Evolutionary conservation across 1,284 basidiomycete genomes (phyloP).

Genomic region (Amylostereum chailletii): DNA sequence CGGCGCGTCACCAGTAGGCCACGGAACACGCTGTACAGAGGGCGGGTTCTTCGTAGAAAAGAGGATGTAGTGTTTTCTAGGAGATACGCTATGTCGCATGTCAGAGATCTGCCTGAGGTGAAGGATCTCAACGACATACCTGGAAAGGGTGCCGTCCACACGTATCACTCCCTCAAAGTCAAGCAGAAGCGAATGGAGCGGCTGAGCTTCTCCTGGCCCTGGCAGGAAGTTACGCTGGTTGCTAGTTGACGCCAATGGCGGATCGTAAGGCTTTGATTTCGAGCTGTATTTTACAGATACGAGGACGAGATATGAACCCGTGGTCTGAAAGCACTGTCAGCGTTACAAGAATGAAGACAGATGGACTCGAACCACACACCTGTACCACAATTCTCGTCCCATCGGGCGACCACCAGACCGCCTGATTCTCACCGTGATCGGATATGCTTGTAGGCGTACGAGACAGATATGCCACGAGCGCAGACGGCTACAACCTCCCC

Average conservation of each 20-base stretch:
- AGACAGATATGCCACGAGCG: slow-evolving; percentile 65
- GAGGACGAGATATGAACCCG: slow-evolving; percentile 70
- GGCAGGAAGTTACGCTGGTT: slow-evolving; percentile 61
- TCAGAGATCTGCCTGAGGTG: not conserved
- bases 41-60: slow-evolving; percentile 68
- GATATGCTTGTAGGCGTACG: slow-evolving; percentile 70
- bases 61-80: slow-evolving; percentile 54
- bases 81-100: slow-evolving; percentile 49
- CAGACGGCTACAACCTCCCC: slow-evolving; percentile 52
- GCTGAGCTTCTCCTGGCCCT: slow-evolving; percentile 72
- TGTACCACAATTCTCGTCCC: slow-evolving; percentile 71
- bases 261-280: slow-evolving; percentile 46
- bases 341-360: not conserved
- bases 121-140: slow-evolving; percentile 29
- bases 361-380: slow-evolving; percentile 32
- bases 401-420: slow-evolving; percentile 75
- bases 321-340: slow-evolving; percentile 42
- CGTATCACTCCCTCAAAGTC: slow-evolving; percentile 78
- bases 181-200: slow-evolving; percentile 55
- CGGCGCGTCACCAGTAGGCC: slow-evolving; percentile 38
- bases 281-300: slow-evolving; percentile 59
- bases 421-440: slow-evolving; percentile 72
- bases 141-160: slow-evolving; percentile 66
- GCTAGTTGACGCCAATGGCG: slow-evolving; percentile 40
- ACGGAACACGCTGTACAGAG: slow-evolving; percentile 71